Conservation (phyloP, 768 basidiomycete genomes). For the Pulveroboletus sp. region DNA sequence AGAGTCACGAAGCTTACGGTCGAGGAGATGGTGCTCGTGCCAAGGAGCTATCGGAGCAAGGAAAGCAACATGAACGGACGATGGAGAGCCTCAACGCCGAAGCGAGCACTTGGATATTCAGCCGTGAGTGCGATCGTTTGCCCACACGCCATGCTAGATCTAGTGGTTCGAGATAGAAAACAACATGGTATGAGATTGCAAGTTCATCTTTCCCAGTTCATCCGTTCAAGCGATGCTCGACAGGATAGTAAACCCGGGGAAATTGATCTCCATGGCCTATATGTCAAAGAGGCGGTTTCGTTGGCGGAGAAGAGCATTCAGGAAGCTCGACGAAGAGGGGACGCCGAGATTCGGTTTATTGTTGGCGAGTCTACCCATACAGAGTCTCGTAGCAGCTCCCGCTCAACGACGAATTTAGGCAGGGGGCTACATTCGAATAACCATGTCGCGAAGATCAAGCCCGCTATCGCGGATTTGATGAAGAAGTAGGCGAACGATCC, state of each 20-base stretch:
- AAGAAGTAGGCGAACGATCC: slow-evolving; percentile 49
- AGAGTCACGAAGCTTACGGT: slow-evolving; percentile 73
- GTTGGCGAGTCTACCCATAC: slow-evolving; percentile 57
- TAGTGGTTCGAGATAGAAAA: slow-evolving; percentile 48
- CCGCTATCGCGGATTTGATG: slow-evolving; percentile 87
- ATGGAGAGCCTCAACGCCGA: slow-evolving; percentile 79
- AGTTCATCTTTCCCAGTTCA: background rate
- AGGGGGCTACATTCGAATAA: slow-evolving; percentile 83
- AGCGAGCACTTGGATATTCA: slow-evolving; percentile 86
- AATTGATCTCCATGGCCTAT: slow-evolving; percentile 87
- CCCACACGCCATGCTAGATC: background rate
- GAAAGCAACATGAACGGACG: slow-evolving; percentile 70
- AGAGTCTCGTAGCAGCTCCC: background rate
- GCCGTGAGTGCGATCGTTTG: slow-evolving; percentile 38
- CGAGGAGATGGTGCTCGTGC: slow-evolving; percentile 72
- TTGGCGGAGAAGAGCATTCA: slow-evolving; percentile 68
- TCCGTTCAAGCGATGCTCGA: background rate
- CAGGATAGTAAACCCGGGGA: slow-evolving; percentile 69
- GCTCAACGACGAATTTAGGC: slow-evolving; percentile 38
- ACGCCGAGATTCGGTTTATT: slow-evolving; percentile 69
- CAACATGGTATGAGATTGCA: slow-evolving; percentile 50
- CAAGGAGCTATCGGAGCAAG: slow-evolving; percentile 76
- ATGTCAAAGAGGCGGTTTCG: slow-evolving; percentile 87
- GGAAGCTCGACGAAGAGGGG: slow-evolving; percentile 59
- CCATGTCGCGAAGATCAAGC: slow-evolving; percentile 82